Evolutionary conservation across 768 basidiomycete species (phyloP).

Genomic region (Mycena floridula): DNA sequence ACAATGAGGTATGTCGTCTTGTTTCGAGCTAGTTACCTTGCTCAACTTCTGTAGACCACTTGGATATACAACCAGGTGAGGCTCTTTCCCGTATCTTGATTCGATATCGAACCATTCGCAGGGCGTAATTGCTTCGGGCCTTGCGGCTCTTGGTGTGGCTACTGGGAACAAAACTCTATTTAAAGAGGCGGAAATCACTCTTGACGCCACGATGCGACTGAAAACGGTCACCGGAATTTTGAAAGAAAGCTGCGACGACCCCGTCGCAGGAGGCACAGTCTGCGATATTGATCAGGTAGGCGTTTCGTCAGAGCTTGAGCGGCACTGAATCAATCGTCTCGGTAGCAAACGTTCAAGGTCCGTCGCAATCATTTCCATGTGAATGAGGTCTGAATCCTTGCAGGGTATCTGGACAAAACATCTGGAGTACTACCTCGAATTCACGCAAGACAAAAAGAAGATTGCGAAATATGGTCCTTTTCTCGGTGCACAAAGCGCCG

Average conservation of each 20-base stretch:
- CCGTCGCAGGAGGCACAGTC: conserved; percentile 26
- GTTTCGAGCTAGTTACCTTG: not conserved
- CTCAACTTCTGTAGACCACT: conserved; percentile 27
- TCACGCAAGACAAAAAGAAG: conserved; percentile 34
- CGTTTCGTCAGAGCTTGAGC: no score
- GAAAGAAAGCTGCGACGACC: conserved; percentile 47
- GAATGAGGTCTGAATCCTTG: no score
- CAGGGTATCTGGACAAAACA: conserved; percentile 52
- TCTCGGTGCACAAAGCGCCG: conserved; percentile 34
- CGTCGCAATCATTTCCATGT: no score
- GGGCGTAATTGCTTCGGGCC: conserved; percentile 51
- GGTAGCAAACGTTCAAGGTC: conserved; percentile 46
- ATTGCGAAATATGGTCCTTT: conserved; percentile 36
- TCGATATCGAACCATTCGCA: no score
- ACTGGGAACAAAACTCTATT: conserved; percentile 32
- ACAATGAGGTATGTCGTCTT: conserved; percentile 22
- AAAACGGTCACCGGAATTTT: conserved; percentile 36
- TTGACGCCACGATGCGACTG: conserved; percentile 40
- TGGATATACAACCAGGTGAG: conserved; percentile 60
- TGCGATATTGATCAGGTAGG: conserved; percentile 42
- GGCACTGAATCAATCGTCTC: not conserved
- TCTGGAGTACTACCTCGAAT: conserved; percentile 42
- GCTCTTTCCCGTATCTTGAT: not conserved
- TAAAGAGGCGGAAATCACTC: conserved; percentile 42
- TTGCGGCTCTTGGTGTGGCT: conserved; percentile 38